Percentiles rank a stretch among this genome's conserved stretches.
phyloP scores from a whole-genome alignment of 1,284 basidiomycete genomes.

The Rhizoctonia solani region DNA sequence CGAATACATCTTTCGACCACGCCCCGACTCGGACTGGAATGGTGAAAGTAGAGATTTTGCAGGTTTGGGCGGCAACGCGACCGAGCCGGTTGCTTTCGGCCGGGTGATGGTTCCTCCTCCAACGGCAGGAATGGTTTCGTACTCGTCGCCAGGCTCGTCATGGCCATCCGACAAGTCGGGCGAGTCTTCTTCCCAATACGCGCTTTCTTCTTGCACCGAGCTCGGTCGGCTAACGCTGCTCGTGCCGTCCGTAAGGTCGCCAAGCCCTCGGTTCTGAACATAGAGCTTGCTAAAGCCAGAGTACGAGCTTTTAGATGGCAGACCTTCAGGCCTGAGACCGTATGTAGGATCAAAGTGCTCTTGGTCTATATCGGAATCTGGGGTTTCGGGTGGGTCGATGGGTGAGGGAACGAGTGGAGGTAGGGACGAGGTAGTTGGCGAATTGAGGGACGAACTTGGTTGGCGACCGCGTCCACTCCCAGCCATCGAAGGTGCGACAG shows the following conservation, averaged over 20 bases:
- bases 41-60: constrained; percentile 45
- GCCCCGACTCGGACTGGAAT: constrained; percentile 19
- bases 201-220: constrained; percentile 53
- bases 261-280: constrained; percentile 67
- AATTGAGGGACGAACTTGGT: constrained; percentile 29
- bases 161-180: constrained; percentile 46
- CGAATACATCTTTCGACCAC: neutral
- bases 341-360: constrained; percentile 96
- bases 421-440: neutral
- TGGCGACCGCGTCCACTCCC: neutral
- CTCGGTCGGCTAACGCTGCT: constrained; percentile 51
- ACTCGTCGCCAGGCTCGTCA: constrained; percentile 49
- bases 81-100: constrained; percentile 73
- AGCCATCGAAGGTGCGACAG: constrained; percentile 30
- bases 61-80: constrained; percentile 61
- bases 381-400: constrained; percentile 46
- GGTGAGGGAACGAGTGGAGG: constrained; percentile 6
- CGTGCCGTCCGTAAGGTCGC: constrained; percentile 61
- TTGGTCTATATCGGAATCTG: constrained; percentile 83
- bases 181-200: constrained; percentile 67
- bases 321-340: constrained; percentile 89
- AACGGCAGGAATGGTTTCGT: constrained; percentile 74
- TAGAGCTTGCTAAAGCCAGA: constrained; percentile 74
- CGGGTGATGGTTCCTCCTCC: constrained; percentile 76
- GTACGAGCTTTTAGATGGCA: constrained; percentile 76